Conservation (phyloP, 768 basidiomycete species). For the Cubamyces lactineus region DNA sequence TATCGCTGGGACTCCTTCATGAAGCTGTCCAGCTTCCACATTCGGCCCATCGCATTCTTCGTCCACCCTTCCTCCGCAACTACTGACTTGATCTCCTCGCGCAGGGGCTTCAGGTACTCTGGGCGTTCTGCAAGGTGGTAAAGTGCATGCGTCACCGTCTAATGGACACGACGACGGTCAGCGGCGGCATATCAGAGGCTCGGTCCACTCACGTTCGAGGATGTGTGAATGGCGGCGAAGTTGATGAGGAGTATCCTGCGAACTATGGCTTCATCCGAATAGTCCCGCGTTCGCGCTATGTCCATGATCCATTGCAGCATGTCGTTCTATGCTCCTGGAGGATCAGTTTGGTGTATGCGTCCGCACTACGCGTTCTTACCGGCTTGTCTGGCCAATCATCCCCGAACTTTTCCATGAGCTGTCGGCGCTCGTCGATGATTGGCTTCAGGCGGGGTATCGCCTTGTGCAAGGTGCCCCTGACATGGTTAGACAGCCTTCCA, state of each 20-base stretch:
- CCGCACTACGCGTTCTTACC: too few relatives aligned
- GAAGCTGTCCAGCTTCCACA: slow-evolving; percentile 40
- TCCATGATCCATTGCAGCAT: slow-evolving; percentile 50
- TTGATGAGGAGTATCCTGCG: slow-evolving; percentile 34
- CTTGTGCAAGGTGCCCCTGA: slow-evolving; percentile 15
- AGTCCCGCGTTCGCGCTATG: slow-evolving; percentile 37
- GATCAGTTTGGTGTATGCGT: neutral
- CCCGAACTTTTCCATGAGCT: slow-evolving; percentile 25
- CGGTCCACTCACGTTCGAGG: slow-evolving; percentile 28
- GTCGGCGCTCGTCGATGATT: slow-evolving; percentile 29
- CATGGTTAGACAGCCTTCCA: slow-evolving; percentile 20
- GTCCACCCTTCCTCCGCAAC: slow-evolving; percentile 37
- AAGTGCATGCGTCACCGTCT: slow-evolving; percentile 35
- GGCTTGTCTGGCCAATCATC: slow-evolving; percentile 32
- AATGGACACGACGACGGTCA: neutral
- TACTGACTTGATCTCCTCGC: slow-evolving; percentile 35
- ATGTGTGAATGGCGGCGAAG: slow-evolving; percentile 42
- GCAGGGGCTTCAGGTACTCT: slow-evolving; percentile 29
- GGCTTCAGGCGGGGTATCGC: slow-evolving; percentile 23
- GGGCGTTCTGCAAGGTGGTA: slow-evolving; percentile 34
- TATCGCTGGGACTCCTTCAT: slow-evolving; percentile 34
- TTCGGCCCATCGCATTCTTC: slow-evolving; percentile 32
- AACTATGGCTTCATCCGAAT: slow-evolving; percentile 38
- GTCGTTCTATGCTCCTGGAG: slow-evolving; percentile 41
- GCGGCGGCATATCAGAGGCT: too few relatives aligned